Conservation (phyloP, 2,329 filamentous ascomycete species). For the Pezizomycotina sp. region DNA sequence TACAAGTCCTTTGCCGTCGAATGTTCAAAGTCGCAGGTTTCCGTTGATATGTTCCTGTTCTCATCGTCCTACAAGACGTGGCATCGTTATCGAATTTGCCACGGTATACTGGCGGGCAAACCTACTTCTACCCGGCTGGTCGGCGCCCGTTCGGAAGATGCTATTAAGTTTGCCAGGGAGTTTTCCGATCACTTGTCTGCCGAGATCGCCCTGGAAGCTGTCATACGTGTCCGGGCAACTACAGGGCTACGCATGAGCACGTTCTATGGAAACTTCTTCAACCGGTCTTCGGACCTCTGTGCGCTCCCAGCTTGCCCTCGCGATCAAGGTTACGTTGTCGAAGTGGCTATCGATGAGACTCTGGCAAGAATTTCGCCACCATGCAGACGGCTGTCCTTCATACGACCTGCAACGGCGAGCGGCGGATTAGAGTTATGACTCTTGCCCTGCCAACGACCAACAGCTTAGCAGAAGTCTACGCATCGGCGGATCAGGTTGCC, state of each 20-base stretch:
- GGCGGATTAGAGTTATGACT: constrained; percentile 86
- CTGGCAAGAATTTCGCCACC: constrained; percentile 84
- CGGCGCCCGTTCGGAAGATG: constrained; percentile 86
- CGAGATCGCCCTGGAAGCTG: constrained; percentile 89
- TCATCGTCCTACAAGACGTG: constrained; percentile 94
- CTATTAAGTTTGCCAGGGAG: constrained; percentile 92
- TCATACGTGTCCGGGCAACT: constrained; percentile 84
- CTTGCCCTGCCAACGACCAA: constrained; percentile 84
- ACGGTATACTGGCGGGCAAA: constrained; percentile 90
- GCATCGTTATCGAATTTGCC: constrained; percentile 90
- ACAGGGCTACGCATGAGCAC: constrained; percentile 91
- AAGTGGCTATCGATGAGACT: constrained; percentile 93
- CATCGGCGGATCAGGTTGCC: constrained; percentile 83
- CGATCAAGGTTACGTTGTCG: constrained; percentile 93
- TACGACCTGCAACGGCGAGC: constrained; percentile 93
- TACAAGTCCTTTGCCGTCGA: constrained; percentile 99
- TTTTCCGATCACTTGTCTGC: constrained; percentile 94
- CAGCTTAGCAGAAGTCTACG: constrained; percentile 77
- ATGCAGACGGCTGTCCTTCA: constrained; percentile 89
- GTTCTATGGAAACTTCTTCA: constrained; percentile 99
- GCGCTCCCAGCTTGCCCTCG: constrained; percentile 95
- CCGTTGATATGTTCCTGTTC: constrained; percentile 95
- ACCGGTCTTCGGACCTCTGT: constrained; percentile 89
- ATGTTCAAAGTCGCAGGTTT: constrained; percentile 97
- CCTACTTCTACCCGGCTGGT: constrained; percentile 97